A percentile compares a stretch with the other conserved stretches of the same genome.
phyloP scores from a whole-genome alignment of 495 filamentous ascomycete genomes.

The Clohesyomyces aquaticus region DNA sequence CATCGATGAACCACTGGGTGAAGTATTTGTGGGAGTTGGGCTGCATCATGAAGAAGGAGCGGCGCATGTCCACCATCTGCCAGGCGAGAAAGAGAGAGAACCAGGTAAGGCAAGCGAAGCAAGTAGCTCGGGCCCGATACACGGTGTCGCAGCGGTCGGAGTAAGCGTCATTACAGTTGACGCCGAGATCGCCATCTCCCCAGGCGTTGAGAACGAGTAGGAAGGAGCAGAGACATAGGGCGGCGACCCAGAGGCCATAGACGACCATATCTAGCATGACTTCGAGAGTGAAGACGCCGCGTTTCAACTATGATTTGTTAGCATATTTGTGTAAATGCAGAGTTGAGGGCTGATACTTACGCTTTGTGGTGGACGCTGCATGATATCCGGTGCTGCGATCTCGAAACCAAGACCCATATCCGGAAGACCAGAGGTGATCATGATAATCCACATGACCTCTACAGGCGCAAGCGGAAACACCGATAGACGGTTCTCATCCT shows the following conservation, averaged over 20 bases:
- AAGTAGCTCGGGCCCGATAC: conserved; percentile 76
- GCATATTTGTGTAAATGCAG: background rate
- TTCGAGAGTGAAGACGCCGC: conserved; percentile 72
- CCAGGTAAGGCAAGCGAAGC: conserved; percentile 77
- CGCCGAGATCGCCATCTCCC: conserved; percentile 64
- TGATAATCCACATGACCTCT: conserved; percentile 79
- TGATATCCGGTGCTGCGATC: conserved; percentile 66
- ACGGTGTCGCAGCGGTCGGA: conserved; percentile 61
- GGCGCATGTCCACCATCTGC: conserved; percentile 45
- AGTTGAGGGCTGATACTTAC: conserved; percentile 9
- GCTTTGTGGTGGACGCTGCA: conserved; percentile 72
- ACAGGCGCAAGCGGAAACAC: conserved; percentile 77
- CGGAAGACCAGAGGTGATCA: conserved; percentile 74
- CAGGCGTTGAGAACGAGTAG: conserved; percentile 68
- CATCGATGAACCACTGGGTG: conserved; percentile 55
- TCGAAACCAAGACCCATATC: conserved; percentile 77
- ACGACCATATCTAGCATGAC: conserved; percentile 74
- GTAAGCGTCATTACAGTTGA: conserved; percentile 66
- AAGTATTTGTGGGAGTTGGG: conserved; percentile 56
- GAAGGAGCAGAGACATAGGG: conserved; percentile 68
- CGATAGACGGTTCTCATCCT: conserved; percentile 63
- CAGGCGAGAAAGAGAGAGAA: conserved; percentile 67
- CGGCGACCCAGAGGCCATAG: conserved; percentile 71
- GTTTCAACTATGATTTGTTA: conserved; percentile 42
- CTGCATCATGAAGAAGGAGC: conserved; percentile 57